Evolutionary conservation across 2,329 filamentous ascomycete species (phyloP).

Genomic region (Talaromyces sp.): DNA sequence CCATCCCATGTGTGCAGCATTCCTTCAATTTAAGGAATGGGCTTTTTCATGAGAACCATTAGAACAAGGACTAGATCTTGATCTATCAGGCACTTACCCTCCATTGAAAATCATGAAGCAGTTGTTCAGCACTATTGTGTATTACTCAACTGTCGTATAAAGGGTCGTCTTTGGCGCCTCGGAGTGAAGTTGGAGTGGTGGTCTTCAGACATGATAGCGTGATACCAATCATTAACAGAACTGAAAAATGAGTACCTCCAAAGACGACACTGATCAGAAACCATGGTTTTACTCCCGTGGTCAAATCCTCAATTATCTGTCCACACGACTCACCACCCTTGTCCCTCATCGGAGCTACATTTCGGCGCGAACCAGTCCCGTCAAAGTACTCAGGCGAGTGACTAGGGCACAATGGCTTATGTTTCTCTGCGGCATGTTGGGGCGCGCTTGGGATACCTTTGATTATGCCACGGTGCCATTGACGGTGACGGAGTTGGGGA

Average conservation of each 20-base stretch:
- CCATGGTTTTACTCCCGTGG: slow-evolving; percentile 27
- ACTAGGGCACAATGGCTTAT: slow-evolving; percentile 54
- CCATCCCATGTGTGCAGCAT: slow-evolving; percentile 3
- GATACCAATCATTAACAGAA: not conserved
- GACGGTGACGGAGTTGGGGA: slow-evolving; percentile 53
- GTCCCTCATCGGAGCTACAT: slow-evolving; percentile 28
- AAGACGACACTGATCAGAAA: not conserved
- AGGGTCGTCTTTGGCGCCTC: not conserved
- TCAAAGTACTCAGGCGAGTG: slow-evolving; percentile 46
- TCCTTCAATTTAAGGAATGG: slow-evolving; percentile 9
- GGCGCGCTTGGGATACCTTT: slow-evolving; percentile 61
- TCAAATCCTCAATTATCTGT: slow-evolving; percentile 34
- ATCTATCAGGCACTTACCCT: not conserved
- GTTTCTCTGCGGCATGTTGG: slow-evolving; percentile 39
- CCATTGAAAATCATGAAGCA: not conserved
- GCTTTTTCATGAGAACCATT: not conserved
- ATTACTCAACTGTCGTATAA: not conserved
- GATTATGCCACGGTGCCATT: slow-evolving; percentile 66
- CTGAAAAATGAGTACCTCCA: not conserved
- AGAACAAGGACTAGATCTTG: not conserved
- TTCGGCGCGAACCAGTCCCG: slow-evolving; percentile 42
- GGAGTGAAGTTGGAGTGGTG: not conserved
- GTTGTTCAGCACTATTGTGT: not conserved
- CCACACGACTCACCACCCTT: slow-evolving; percentile 33
- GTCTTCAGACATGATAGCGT: no score